Percentiles rank a stretch among this genome's conserved stretches.
phyloP scores from a whole-genome alignment of 208 protist species.

The Leishmania major region DNA sequence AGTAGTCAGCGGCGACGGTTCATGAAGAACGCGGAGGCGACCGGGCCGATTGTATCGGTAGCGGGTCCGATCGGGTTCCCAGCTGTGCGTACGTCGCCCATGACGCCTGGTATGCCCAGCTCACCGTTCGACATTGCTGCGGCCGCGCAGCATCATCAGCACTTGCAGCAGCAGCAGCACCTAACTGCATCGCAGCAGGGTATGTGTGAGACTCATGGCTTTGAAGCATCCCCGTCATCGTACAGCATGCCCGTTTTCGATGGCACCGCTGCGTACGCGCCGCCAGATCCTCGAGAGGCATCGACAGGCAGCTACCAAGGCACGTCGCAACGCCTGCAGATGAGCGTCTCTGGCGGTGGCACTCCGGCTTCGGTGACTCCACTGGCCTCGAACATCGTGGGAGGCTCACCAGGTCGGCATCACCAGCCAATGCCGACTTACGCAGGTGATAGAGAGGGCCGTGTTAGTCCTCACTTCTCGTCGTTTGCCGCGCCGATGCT shows the following conservation, averaged over 20 bases:
- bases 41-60: neutral
- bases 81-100: neutral
- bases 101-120: neutral
- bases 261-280: neutral
- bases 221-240: neutral
- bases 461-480: neutral
- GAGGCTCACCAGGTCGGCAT: neutral
- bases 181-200: neutral
- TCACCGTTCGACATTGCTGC: neutral
- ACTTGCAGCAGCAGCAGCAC: neutral
- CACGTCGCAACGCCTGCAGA: neutral
- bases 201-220: neutral
- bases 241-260: neutral
- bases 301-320: neutral
- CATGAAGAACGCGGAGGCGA: constrained; percentile 7
- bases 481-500: neutral
- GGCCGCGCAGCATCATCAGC: constrained; percentile 1
- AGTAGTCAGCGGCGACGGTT: constrained; percentile 34
- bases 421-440: neutral
- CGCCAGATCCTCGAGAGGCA: neutral
- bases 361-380: neutral
- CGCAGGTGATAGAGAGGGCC: neutral
- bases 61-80: neutral
- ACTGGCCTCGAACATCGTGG: neutral
- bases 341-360: constrained; percentile 4